Conservation (phyloP, 2,329 filamentous ascomycete genomes). For the Calonectria leucothoes region DNA sequence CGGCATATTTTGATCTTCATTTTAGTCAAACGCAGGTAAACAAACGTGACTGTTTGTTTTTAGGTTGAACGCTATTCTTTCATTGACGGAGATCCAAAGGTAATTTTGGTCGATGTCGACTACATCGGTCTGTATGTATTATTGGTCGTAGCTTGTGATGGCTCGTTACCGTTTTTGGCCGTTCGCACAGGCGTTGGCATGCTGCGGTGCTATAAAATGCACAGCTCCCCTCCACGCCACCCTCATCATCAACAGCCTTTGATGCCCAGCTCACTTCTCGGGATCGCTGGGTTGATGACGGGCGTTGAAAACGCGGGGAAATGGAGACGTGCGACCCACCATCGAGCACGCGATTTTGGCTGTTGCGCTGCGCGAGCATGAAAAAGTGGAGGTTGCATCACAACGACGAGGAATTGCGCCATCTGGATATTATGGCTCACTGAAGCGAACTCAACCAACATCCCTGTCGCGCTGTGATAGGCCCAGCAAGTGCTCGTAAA, state of each 20-base stretch:
- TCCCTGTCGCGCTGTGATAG: background rate
- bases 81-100: background rate
- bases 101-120: background rate
- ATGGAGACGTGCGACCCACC: constrained; percentile 6
- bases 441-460: background rate
- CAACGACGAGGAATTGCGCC: constrained; percentile 6
- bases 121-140: background rate
- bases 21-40: background rate
- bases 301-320: constrained; percentile 19
- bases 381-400: constrained; percentile 5
- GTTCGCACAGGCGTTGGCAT: background rate
- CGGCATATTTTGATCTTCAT: background rate
- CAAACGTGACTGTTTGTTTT: background rate
- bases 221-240: background rate
- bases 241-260: background rate
- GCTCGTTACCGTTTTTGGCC: background rate
- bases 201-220: background rate
- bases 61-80: background rate
- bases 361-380: background rate
- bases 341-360: constrained; percentile 17
- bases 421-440: background rate
- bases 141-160: background rate
- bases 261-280: background rate
- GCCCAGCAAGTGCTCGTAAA: background rate
- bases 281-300: background rate